phyloP scores from a whole-genome alignment of 2,329 filamentous ascomycete genomes.

The Aspergillus tanneri region DNA sequence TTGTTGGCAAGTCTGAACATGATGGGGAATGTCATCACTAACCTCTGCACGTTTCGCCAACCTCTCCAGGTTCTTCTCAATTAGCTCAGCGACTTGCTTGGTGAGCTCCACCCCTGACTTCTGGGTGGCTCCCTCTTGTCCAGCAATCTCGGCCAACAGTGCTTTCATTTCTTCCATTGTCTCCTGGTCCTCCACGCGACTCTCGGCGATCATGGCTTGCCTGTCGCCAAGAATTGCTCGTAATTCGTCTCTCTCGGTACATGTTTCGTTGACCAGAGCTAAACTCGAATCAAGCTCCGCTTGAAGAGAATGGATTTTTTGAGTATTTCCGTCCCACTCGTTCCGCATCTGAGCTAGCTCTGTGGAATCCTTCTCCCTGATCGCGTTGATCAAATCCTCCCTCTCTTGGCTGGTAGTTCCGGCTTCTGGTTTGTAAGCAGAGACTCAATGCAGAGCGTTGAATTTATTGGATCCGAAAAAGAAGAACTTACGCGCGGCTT shows the following conservation, averaged over 20 bases:
- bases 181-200: slow-evolving; percentile 42
- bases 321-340: slow-evolving; percentile 35
- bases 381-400: slow-evolving; percentile 37
- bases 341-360: slow-evolving; percentile 37
- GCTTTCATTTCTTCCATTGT: slow-evolving; percentile 43
- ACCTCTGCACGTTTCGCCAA: slow-evolving; percentile 46
- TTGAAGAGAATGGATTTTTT: slow-evolving; percentile 39
- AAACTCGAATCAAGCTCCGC: slow-evolving; percentile 42
- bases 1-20: no score
- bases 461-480: neutral
- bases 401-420: slow-evolving; percentile 40
- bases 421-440: slow-evolving; percentile 30
- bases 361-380: slow-evolving; percentile 36
- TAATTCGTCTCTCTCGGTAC: slow-evolving; percentile 41
- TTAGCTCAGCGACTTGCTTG: slow-evolving; percentile 51
- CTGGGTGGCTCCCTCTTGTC: slow-evolving; percentile 34
- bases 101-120: slow-evolving; percentile 41
- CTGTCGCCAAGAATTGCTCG: slow-evolving; percentile 41
- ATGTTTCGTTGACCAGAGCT: slow-evolving; percentile 38
- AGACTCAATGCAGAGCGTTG: neutral
- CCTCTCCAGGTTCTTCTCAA: slow-evolving; percentile 54
- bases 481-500: slow-evolving; percentile 35
- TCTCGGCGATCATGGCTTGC: slow-evolving; percentile 39
- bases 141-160: slow-evolving; percentile 42
- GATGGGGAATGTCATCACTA: slow-evolving; percentile 18